Conservation (phyloP, 2,329 filamentous ascomycete genomes). For the Cyphellophora attinorum region DNA sequence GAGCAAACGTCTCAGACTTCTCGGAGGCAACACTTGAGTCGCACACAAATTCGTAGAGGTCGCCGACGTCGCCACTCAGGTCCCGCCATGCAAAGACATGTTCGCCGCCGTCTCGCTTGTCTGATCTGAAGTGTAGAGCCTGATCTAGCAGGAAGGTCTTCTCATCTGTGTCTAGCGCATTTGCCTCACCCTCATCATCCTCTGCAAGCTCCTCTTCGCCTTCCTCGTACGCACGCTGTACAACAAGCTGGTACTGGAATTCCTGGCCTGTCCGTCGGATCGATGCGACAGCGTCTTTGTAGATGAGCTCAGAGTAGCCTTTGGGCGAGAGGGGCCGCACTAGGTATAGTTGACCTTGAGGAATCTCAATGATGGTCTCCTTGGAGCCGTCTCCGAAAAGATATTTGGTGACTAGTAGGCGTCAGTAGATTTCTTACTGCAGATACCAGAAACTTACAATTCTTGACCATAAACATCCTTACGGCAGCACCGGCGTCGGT, state of each 20-base stretch:
- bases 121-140: constrained; percentile 74
- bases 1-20: constrained; percentile 70
- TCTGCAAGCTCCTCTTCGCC: constrained; percentile 90
- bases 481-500: too few relatives aligned
- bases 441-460: too few relatives aligned
- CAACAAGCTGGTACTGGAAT: constrained; percentile 92
- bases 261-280: constrained; percentile 91
- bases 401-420: constrained; percentile 62
- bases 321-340: constrained; percentile 92
- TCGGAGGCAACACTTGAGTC: constrained; percentile 60
- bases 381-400: constrained; percentile 84
- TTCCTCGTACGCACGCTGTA: constrained; percentile 94
- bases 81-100: constrained; percentile 92
- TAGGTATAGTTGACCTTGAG: constrained; percentile 93
- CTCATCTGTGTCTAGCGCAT: constrained; percentile 88
- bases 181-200: constrained; percentile 71
- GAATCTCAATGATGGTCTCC: constrained; percentile 86
- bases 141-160: constrained; percentile 96
- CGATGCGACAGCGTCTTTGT: constrained; percentile 88
- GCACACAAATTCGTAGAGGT: constrained; percentile 97
- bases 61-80: constrained; percentile 81
- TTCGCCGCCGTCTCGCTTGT: constrained; percentile 68
- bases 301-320: constrained; percentile 97
- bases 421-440: neutral
- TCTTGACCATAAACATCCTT: constrained; percentile 49